Evolutionary conservation across 2,329 filamentous ascomycete genomes (phyloP), one percentile per base, ranked within the genome.

Genomic region (Penicillium occitanis): DNA sequence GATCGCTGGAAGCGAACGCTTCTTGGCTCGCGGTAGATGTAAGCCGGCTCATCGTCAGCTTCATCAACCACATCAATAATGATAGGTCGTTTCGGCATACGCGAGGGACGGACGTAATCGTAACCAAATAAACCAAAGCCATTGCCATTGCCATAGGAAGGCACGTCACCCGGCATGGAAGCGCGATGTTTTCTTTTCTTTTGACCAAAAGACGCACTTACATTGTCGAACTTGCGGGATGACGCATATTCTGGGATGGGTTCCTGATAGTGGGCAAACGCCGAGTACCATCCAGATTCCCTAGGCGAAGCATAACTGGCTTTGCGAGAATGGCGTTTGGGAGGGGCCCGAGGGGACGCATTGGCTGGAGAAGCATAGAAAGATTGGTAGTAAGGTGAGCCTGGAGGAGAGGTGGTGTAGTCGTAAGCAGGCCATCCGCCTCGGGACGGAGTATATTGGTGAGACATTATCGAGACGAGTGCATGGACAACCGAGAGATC

Each of bases 181-280:
- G 79, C 79, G 71, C 75, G 79, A 74, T 78, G 75, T 75, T 70
- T 71, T 66, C 68, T 68, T 69, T 71, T 68, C 59, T 74, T 73
- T 70, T 73, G 77, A 75, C 78, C 77, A 75, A 75, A 77, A 79
- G 81, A 84, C 83, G 82, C 84, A 89, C 87, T 89, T 88, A 89
- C 87, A 88, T 86, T 84, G 79, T 88, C 86, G 78, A 85, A 83
- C 76, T 81, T 81, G 74, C 77, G 79, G 79, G 84, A 81, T 79
- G 80, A 79, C 80, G 82, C 76, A 82, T 85, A 77, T 77, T 83
- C 77, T 73, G 79, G 78, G 71, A 77, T 77, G 61, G 76, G 68
- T 58, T 84, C 80, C 71, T 84, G 81, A 73, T 81, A 83, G 66
- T 76, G 75, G 61, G 79, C 79, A 69, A 81, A 80, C 61, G 79